A percentile compares a stretch with the other conserved stretches of the same genome.
Conservation (phyloP, 371 early-diverging fungal genomes). For the Dichotomocladium elegans region DNA sequence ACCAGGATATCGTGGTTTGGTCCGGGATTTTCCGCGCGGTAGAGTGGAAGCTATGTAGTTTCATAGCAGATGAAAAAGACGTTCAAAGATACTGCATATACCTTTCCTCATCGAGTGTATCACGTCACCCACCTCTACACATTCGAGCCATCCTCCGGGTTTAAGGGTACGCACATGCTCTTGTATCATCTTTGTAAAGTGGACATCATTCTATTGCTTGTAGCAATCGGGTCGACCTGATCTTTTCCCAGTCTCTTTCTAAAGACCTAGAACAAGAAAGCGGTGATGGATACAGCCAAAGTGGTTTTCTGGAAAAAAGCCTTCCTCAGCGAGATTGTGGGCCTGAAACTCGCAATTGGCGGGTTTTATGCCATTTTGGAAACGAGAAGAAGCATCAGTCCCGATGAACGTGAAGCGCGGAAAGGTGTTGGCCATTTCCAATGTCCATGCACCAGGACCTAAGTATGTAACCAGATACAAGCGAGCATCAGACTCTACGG, state of each 20-base stretch:
- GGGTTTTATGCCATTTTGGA: conserved; percentile 14
- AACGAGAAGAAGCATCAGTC: conserved; percentile 12
- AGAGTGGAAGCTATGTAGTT: too few species aligned
- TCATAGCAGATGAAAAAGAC: too few species aligned
- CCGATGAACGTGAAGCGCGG: conserved; percentile 17
- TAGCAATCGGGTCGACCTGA: too few species aligned
- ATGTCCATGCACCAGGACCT: conserved; percentile 25
- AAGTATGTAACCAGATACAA: background rate
- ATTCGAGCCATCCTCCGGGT: conserved; percentile 22
- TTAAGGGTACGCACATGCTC: conserved; percentile 9
- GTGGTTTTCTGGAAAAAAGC: conserved; percentile 47
- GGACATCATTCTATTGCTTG: background rate
- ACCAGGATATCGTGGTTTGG: too few species aligned
- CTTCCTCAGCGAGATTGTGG: conserved; percentile 46
- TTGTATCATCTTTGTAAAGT: conserved; percentile 4
- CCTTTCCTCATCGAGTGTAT: too few species aligned
- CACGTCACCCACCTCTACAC: conserved; percentile 4
- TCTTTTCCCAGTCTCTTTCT: conserved; percentile 23
- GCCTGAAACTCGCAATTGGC: conserved; percentile 38
- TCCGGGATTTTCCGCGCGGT: too few species aligned
- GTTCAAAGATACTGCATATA: too few species aligned
- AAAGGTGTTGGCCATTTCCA: conserved; percentile 19
- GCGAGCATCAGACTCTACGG: background rate
- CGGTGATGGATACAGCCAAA: conserved; percentile 58
- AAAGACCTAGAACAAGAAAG: conserved; percentile 29